Conservation (phyloP, 2,329 filamentous ascomycete species). For the Ophiostoma ulmi region DNA sequence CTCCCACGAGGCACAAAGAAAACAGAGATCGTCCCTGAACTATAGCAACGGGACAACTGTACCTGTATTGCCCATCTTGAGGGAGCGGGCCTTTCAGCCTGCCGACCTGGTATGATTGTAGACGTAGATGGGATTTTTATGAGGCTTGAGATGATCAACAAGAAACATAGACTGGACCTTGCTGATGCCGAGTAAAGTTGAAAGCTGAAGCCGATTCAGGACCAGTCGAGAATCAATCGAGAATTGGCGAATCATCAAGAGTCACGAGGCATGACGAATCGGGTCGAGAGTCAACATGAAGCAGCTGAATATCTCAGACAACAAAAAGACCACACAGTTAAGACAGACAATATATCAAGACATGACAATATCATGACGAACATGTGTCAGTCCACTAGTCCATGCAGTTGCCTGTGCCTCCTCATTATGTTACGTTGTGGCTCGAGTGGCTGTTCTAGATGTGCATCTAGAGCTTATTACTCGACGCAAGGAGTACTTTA, state of each 20-base stretch:
- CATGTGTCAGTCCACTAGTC: not conserved
- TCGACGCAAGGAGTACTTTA: slow-evolving; percentile 6
- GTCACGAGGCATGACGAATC: not conserved
- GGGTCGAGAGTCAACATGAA: not conserved
- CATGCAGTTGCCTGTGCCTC: not conserved
- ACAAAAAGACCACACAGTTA: not conserved
- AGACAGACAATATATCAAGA: not conserved
- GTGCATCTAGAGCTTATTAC: slow-evolving; percentile 4
- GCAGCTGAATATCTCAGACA: not conserved
- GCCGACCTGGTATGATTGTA: not conserved
- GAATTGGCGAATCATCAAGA: not conserved
- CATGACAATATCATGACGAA: slow-evolving; percentile 8
- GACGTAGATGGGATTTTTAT: not conserved
- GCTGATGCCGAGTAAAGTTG: too few relatives aligned
- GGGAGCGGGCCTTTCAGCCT: not conserved
- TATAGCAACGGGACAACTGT: not conserved
- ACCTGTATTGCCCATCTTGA: not conserved
- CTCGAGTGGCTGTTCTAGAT: not conserved
- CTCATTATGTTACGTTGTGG: not conserved
- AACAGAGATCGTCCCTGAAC: not conserved
- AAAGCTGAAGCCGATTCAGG: not conserved
- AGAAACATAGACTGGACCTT: not conserved
- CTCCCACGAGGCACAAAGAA: slow-evolving; percentile 7
- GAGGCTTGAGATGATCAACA: not conserved
- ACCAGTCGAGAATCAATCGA: not conserved